These are phyloP conservation scores for Boletus reticuloceps DNA, from an alignment of 768 basidiomycete genomes.

Conservation along the genomic window DNA sequence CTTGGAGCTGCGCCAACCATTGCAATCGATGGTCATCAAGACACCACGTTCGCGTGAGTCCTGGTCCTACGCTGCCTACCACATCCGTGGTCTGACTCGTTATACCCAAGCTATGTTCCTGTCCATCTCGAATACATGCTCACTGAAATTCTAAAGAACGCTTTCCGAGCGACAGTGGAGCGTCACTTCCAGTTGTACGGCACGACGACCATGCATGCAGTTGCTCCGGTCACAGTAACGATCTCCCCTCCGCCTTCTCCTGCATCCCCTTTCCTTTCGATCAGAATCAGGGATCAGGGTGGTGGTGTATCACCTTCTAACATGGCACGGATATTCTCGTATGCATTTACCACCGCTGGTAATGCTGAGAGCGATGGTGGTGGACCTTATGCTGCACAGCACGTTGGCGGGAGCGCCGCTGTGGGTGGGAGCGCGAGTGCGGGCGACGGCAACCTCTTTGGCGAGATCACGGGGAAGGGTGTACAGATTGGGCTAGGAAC, in stretches of 20 bases:
- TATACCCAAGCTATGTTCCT: slow-evolving; percentile 65
- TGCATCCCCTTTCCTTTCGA: slow-evolving; percentile 55
- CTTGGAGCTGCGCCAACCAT: slow-evolving; percentile 69
- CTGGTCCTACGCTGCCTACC: neutral
- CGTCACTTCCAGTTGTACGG: slow-evolving; percentile 50
- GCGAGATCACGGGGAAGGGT: slow-evolving; percentile 75
- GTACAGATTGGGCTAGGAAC: slow-evolving; percentile 83
- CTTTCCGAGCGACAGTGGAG: slow-evolving; percentile 87
- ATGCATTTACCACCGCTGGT: slow-evolving; percentile 87
- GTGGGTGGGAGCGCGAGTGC: slow-evolving; percentile 42
- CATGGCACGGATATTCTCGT: slow-evolving; percentile 82
- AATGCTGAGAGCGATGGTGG: slow-evolving; percentile 46
- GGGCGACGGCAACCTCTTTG: slow-evolving; percentile 59
- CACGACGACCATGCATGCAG: slow-evolving; percentile 28
- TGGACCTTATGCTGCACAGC: slow-evolving; percentile 77
- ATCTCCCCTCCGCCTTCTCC: slow-evolving; percentile 53
- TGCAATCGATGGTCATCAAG: slow-evolving; percentile 65
- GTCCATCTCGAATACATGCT: slow-evolving; percentile 90
- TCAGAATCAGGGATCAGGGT: slow-evolving; percentile 83
- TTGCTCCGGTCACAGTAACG: slow-evolving; percentile 71
- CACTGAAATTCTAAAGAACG: slow-evolving; percentile 88
- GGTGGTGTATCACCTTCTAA: slow-evolving; percentile 77
- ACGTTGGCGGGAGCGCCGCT: slow-evolving; percentile 69
- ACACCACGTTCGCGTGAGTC: slow-evolving; percentile 77
- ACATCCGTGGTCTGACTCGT: slow-evolving; percentile 9